Conservation (phyloP, 2,329 filamentous ascomycete species). For the Fusarium stilboides region DNA sequence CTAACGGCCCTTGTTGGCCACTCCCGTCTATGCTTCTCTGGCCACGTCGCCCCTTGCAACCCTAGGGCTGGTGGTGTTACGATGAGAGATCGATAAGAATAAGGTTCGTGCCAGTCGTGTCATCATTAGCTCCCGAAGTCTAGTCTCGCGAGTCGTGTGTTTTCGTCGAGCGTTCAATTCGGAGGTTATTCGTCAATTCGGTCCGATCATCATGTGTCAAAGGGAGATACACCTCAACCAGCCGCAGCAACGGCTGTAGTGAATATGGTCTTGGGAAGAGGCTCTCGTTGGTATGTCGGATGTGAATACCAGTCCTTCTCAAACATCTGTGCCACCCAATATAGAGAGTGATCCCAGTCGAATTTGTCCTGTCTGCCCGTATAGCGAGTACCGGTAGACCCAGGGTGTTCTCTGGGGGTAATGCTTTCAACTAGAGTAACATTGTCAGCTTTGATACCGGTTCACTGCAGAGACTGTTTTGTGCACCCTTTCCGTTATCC, state of each 20-base stretch:
- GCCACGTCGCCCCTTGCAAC: not conserved
- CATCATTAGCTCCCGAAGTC: not conserved
- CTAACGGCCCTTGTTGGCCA: not conserved
- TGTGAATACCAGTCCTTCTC: constrained; percentile 58
- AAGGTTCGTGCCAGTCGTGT: constrained; percentile 14
- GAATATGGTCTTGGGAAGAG: constrained; percentile 3
- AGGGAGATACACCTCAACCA: not conserved
- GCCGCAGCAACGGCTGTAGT: constrained; percentile 1
- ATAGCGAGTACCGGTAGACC: constrained; percentile 25
- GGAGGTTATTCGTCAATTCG: not conserved
- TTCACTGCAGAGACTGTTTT: not conserved
- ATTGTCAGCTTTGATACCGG: constrained; percentile 12
- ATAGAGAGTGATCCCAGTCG: constrained; percentile 60
- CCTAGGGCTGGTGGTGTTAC: not conserved
- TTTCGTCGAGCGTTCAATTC: not conserved
- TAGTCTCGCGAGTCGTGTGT: not conserved
- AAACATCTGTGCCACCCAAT: constrained; percentile 65
- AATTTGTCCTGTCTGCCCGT: constrained; percentile 46
- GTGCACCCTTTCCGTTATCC: constrained; percentile 45
- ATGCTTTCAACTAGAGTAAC: constrained; percentile 14
- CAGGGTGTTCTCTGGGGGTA: not conserved
- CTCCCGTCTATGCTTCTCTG: not conserved
- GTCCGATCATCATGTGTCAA: not conserved
- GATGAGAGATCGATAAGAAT: not conserved
- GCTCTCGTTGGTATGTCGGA: constrained; percentile 51